Base-by-base conservation (phyloP, 2,329 filamentous ascomycete species). In the Blumeria graminis region DNA sequence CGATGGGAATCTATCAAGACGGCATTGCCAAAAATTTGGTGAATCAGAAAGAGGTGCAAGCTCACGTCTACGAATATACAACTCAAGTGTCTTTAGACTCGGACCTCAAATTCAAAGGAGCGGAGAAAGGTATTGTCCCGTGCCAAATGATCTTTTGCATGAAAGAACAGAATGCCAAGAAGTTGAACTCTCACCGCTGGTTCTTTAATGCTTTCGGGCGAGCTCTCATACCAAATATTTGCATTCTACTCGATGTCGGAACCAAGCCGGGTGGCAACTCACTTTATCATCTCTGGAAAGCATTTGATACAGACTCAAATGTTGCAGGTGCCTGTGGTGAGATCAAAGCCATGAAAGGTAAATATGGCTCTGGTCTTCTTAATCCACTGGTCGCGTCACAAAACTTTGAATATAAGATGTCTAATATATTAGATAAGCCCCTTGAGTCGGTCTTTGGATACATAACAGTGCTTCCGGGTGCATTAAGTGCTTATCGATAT, bases 371-470 rank as follows among this genome's bases (percentile, higher is more conserved):
- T 5, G 87, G 90, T 60, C 75, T 98, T 14, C 72, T 98, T 50
- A 98, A 98, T 64, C 92, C 92, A 0, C 74, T 98, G 6, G 90
- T 98, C 14, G 92, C 92, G 0, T 94, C 88, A 50, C 92, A 98
- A 65, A 98, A 98, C 68, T 98, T 98, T 62, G 92, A 98, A 72
- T 98, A 98, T 74, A 98, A 98, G 70, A 95, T 98, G 87, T 94
- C 88, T 43, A 98, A 98, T 64, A 98, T 98, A 64, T 75, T 98
- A 32, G 92, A 98, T 68, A 98, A 98, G 69, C 92, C 92, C 0
- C 73, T 98, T 1, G 92, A 98, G 68, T 94, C 87, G 0, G 90
- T 94, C 0, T 98, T 98, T 68, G 92, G 92, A 1, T 98, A 96
- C 67, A 98, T 98, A 63, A 96, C 90, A 6, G 92, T 98, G 63